These are phyloP conservation scores for Yarrowia sp. DNA, from an alignment of 805 yeast species.

Conservation along the genomic window DNA sequence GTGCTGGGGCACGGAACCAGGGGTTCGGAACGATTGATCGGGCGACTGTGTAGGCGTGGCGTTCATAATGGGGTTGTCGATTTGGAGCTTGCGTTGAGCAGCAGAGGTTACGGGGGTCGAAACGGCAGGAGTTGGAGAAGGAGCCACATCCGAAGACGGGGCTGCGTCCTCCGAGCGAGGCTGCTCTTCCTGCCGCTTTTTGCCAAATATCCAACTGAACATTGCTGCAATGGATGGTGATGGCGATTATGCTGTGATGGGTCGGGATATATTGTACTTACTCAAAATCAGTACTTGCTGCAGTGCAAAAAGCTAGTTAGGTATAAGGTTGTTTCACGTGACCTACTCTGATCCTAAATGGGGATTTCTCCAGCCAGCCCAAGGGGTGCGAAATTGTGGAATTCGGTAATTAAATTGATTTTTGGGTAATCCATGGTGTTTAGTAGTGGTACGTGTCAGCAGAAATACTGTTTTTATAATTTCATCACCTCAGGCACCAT, in stretches of 20 bases:
- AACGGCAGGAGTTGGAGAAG: not conserved
- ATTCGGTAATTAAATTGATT: too few species aligned
- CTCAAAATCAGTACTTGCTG: conserved; percentile 19
- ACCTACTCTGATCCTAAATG: not conserved
- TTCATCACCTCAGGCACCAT: too few species aligned
- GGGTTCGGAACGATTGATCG: conserved; percentile 14
- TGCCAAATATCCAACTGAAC: conserved; percentile 25
- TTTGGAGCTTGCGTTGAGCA: not conserved
- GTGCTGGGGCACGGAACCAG: conserved; percentile 17
- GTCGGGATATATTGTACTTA: not conserved
- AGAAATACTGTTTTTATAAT: too few species aligned
- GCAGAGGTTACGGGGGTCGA: not conserved
- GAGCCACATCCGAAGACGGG: not conserved
- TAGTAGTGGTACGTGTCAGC: too few species aligned
- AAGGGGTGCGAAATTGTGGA: not conserved
- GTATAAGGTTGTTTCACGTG: not conserved
- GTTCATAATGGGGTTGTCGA: conserved; percentile 10
- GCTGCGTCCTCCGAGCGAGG: not conserved
- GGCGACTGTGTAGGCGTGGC: conserved; percentile 7
- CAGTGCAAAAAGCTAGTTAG: not conserved
- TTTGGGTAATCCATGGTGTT: too few species aligned
- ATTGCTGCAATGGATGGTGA: not conserved
- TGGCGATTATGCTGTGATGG: not conserved
- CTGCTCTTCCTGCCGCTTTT: not conserved
- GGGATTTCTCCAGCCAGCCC: not conserved